Base-by-base conservation (phyloP, 148 eudicot species). In the Rhododendron vialii region DNA sequence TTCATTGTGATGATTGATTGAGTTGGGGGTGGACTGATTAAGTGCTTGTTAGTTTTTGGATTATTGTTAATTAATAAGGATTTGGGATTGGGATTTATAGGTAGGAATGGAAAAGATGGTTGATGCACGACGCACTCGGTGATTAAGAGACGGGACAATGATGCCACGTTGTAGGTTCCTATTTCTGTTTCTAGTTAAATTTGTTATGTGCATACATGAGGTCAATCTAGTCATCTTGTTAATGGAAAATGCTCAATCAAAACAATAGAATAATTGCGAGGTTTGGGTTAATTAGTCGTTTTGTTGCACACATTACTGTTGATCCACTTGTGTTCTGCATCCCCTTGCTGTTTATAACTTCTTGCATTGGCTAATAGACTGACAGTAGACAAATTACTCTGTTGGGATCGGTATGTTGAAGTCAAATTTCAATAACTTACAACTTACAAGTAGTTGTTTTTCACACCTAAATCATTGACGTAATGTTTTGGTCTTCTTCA, bases 71-170 rank as follows among this genome's bases (percentile, higher is more conserved):
- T 93, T 81, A 90, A 83, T 28, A 83, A 87, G 84, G 83, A 87
- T 69, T 89, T 93, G 91, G 88, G 92, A 90, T 90, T 91, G 92
- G 90, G 90, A 89, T 87, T 91, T 89, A 86, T 93, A 96, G 98
- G 98, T 89, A 85, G 86, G 90, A 96, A 87, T 83, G 96, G 94
- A 91, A 90, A 95, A 92, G 98, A 95, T 92, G 98, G 99, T 95
- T 95, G 98, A 96, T 90, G 88, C 89, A 75, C 86, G 92, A 92
- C 81, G 84, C 84, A 89, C 82, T 38, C 88, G 75, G 83, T 87
- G 93, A 91, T 83, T 88, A 86, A 88, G 91, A 82, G 90, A 90
- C 81, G 48, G 88, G 86, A 83, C 85, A 57, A 33, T 87, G 88
- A 86, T 82, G 87, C 90, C 47, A 84, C 92, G 85, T 88, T 92